A percentile compares a stretch with the other conserved stretches of the same genome.
phyloP scores from a whole-genome alignment of 345 rosid genomes.

The Draba incana region DNA sequence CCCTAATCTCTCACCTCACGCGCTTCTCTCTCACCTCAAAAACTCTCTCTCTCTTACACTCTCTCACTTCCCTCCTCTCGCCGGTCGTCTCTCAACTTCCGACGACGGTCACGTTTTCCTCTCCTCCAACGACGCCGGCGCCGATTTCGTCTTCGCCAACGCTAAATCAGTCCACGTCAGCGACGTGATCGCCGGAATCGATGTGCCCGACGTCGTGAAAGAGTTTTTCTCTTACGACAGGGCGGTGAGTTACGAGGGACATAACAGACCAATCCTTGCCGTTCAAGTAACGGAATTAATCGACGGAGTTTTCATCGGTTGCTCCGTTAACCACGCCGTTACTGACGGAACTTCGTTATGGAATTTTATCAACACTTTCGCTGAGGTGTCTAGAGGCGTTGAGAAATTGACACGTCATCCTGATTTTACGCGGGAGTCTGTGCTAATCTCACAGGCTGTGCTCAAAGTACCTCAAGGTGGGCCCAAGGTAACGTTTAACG shows the following conservation, averaged over 20 bases:
- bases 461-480: slow-evolving; percentile 73
- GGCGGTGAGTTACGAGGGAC: slow-evolving; percentile 78
- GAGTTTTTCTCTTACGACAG: slow-evolving; percentile 66
- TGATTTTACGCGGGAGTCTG: slow-evolving; percentile 65
- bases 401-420: slow-evolving; percentile 50
- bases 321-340: slow-evolving; percentile 78
- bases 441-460: slow-evolving; percentile 66
- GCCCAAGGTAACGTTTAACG: slow-evolving; percentile 72
- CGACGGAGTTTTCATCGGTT: slow-evolving; percentile 81
- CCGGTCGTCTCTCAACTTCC: slow-evolving; percentile 75
- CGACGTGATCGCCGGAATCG: slow-evolving; percentile 54
- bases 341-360: slow-evolving; percentile 90
- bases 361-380: slow-evolving; percentile 89
- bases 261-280: slow-evolving; percentile 66
- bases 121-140: slow-evolving; percentile 76
- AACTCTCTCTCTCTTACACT: slow-evolving; percentile 55
- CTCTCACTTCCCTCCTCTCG: slow-evolving; percentile 86
- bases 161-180: slow-evolving; percentile 43
- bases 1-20: slow-evolving; percentile 42
- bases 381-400: slow-evolving; percentile 66
- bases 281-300: slow-evolving; percentile 83
- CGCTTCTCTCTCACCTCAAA: slow-evolving; percentile 50
- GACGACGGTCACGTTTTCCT: slow-evolving; percentile 55
- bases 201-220: slow-evolving; percentile 61
- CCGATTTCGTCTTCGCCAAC: slow-evolving; percentile 59